Conservation (phyloP, 805 yeast species). For the Candida nitratophila region DNA sequence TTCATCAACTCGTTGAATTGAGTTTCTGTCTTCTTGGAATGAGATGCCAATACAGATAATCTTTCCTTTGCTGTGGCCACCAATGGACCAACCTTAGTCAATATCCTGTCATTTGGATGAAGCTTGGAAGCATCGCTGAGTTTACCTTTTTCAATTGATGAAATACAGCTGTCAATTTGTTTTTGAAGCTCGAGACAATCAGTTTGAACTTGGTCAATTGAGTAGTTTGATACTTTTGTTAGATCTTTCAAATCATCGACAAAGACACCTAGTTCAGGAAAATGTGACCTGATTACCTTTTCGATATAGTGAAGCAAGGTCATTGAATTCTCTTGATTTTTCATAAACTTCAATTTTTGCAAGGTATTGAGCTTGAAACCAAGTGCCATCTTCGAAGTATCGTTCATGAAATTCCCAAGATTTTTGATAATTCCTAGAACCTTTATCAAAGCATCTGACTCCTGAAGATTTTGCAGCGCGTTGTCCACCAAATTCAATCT, state of each 20-base stretch:
- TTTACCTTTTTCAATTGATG: conserved; percentile 53
- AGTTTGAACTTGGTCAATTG: conserved; percentile 53
- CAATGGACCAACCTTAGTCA: conserved; percentile 42
- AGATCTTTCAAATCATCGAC: conserved; percentile 52
- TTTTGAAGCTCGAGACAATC: conserved; percentile 53
- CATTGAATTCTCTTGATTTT: conserved; percentile 60
- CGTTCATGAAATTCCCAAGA: conserved; percentile 79
- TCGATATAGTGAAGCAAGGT: conserved; percentile 74
- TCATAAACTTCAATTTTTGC: conserved; percentile 63
- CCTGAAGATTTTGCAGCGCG: conserved; percentile 46
- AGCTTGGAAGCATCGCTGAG: conserved; percentile 54
- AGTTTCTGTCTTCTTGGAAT: conserved; percentile 40
- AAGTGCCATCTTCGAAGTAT: conserved; percentile 53
- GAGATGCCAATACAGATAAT: conserved; percentile 38
- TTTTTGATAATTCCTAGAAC: conserved; percentile 61
- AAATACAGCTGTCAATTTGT: conserved; percentile 42
- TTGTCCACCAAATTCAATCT: conserved; percentile 54
- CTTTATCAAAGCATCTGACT: conserved; percentile 46
- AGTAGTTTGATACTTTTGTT: conserved; percentile 47
- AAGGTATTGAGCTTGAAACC: conserved; percentile 69
- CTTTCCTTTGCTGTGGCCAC: conserved; percentile 31
- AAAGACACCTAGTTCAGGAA: conserved; percentile 57
- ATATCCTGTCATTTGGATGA: conserved; percentile 61
- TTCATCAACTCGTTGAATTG: conserved; percentile 55
- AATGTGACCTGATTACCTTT: conserved; percentile 53